Conservation (phyloP, 163 green algal genomes). For the Smithsoniella earleae region DNA sequence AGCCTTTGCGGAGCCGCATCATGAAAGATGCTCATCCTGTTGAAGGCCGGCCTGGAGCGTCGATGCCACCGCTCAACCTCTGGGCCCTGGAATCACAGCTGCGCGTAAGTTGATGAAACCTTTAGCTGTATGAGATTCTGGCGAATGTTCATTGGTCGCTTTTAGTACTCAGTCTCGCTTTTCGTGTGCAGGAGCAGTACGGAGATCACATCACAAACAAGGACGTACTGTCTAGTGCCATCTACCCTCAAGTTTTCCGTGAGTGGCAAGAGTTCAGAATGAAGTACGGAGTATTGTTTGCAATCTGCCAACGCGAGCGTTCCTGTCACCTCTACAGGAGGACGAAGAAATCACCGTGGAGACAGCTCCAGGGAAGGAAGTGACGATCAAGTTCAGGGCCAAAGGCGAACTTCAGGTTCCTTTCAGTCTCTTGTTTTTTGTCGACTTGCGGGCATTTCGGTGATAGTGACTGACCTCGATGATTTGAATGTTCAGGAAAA, state of each 20-base stretch:
- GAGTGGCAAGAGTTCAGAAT: conserved; percentile 63
- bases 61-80: conserved; percentile 59
- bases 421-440: neutral
- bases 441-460: neutral
- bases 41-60: conserved; percentile 59
- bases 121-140: no score
- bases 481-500: conserved; percentile 30
- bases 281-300: conserved; percentile 48
- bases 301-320: conserved; percentile 76
- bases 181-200: conserved; percentile 55
- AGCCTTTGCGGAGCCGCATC: conserved; percentile 69
- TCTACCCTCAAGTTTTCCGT: conserved; percentile 90
- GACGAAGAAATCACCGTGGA: conserved; percentile 78
- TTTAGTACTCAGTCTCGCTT: no score
- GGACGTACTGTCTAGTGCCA: conserved; percentile 72
- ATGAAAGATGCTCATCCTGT: conserved; percentile 52
- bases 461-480: neutral
- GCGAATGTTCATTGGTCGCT: no score
- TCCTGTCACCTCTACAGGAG: conserved; percentile 72
- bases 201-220: conserved; percentile 47
- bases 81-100: conserved; percentile 49
- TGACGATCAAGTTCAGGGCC: conserved; percentile 85
- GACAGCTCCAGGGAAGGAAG: conserved; percentile 38
- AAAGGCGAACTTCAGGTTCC: conserved; percentile 29
- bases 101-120: neutral